Conservation (phyloP, 352 stramenopile genomes). For the Phytophthora megakarya region DNA sequence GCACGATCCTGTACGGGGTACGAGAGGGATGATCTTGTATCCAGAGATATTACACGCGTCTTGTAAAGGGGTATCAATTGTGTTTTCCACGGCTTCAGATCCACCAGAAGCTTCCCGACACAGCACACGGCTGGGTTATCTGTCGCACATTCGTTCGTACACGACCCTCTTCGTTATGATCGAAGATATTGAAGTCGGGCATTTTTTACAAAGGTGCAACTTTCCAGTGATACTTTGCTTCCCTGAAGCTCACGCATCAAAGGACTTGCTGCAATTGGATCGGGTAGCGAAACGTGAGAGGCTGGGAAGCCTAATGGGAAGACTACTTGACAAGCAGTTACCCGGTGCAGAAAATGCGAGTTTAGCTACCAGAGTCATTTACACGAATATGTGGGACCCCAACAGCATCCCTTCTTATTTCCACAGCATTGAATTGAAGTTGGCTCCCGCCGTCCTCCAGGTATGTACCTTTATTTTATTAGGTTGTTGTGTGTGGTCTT, state of each 20-base stretch:
- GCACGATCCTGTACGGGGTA: slow-evolving; percentile 42
- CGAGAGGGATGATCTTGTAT: slow-evolving; percentile 49
- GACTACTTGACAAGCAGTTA: slow-evolving; percentile 53
- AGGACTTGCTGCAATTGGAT: slow-evolving; percentile 44
- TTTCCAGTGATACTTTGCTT: slow-evolving; percentile 76
- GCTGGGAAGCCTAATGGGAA: slow-evolving; percentile 34
- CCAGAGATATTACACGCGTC: slow-evolving; percentile 60
- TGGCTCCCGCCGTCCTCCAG: slow-evolving; percentile 69
- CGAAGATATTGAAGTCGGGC: slow-evolving; percentile 60
- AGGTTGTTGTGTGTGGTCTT: neutral
- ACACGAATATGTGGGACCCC: slow-evolving; percentile 56
- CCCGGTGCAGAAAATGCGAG: slow-evolving; percentile 30
- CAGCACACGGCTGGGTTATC: slow-evolving; percentile 61
- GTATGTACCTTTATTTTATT: slow-evolving; percentile 31
- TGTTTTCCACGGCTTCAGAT: slow-evolving; percentile 54
- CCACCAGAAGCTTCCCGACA: slow-evolving; percentile 55
- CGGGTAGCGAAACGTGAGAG: slow-evolving; percentile 44
- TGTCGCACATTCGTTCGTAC: slow-evolving; percentile 70
- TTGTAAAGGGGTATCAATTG: slow-evolving; percentile 43
- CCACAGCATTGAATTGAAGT: slow-evolving; percentile 63
- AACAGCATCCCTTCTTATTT: slow-evolving; percentile 62
- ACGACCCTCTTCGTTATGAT: slow-evolving; percentile 56
- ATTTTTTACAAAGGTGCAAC: slow-evolving; percentile 76
- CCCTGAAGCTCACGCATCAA: slow-evolving; percentile 28
- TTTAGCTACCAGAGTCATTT: slow-evolving; percentile 59